Evolutionary conservation across 805 yeast species (phyloP).

Genomic region (Wickerhamomyces pijperi): DNA sequence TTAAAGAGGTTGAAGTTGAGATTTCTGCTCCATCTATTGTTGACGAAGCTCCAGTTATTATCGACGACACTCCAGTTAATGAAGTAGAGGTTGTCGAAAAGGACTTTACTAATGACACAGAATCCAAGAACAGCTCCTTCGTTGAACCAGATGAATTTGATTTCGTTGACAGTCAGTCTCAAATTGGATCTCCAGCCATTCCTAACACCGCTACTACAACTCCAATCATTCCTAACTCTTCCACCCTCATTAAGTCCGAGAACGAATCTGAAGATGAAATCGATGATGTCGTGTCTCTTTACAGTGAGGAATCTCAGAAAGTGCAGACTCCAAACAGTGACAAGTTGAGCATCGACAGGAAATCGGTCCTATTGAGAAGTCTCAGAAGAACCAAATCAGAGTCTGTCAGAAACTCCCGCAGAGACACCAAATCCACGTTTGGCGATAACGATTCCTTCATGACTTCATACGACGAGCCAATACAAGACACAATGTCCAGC

Average conservation of each 20-base stretch:
- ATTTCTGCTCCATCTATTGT: too few species aligned
- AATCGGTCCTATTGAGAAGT: not conserved
- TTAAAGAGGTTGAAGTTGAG: too few species aligned
- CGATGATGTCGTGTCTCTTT: constrained; percentile 1
- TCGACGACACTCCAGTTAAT: constrained; percentile 1
- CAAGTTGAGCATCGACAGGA: not conserved
- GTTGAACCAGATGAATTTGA: constrained; percentile 11
- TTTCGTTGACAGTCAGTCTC: constrained; percentile 3
- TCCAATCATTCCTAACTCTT: not conserved
- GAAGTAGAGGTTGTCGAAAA: constrained; percentile 13
- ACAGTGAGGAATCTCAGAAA: not conserved
- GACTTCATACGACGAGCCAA: constrained; percentile 15
- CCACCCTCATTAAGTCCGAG: not conserved
- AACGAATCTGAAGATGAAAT: not conserved
- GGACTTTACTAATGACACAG: constrained; percentile 2
- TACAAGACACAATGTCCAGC: constrained; percentile 5
- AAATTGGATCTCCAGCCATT: constrained; percentile 1
- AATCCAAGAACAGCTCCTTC: constrained; percentile 1
- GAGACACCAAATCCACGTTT: not conserved
- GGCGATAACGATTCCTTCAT: constrained; percentile 21
- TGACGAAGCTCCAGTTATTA: too few species aligned
- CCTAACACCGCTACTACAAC: not conserved
- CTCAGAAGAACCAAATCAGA: not conserved
- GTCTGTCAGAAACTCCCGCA: too few species aligned
- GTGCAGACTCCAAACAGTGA: not conserved